A percentile compares a stretch with the other conserved stretches of the same genome.
phyloP scores from a whole-genome alignment of 257 asterid genomes.

The Solanum chmielewskii region DNA sequence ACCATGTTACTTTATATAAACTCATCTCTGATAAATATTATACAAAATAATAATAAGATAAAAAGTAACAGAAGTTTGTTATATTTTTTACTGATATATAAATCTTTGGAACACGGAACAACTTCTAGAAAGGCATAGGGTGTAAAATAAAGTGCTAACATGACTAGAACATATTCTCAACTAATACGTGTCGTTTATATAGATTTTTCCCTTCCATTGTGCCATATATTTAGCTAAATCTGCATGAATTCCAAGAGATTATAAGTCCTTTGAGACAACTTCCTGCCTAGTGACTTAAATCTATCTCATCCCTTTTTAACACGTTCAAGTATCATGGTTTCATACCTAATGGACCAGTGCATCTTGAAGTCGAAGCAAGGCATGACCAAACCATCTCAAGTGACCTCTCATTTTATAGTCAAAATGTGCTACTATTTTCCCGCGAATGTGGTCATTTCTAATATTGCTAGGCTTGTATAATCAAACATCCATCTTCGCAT shows the following conservation, averaged over 20 bases:
- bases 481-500: not conserved
- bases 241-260: not conserved
- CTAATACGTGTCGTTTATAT: not conserved
- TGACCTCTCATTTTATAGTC: not conserved
- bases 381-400: not conserved
- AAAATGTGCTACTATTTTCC: not conserved
- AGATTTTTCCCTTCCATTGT: not conserved
- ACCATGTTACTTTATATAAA: not conserved
- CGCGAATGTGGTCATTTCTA: not conserved
- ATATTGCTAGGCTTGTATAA: not conserved
- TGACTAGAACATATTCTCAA: not conserved
- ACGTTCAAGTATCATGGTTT: not conserved
- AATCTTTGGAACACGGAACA: not conserved
- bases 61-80: not conserved
- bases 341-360: not conserved
- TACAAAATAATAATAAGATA: not conserved
- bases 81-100: not conserved
- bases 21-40: not conserved
- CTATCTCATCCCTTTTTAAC: not conserved
- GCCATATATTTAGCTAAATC: not conserved
- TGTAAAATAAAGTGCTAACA: not conserved
- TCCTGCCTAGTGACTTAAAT: not conserved
- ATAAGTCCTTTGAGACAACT: not conserved
- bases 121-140: not conserved
- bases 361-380: not conserved